phyloP scores from a whole-genome alignment of 192 early-diverging fungal genomes.

The Phlyctochytrium planicorne region DNA sequence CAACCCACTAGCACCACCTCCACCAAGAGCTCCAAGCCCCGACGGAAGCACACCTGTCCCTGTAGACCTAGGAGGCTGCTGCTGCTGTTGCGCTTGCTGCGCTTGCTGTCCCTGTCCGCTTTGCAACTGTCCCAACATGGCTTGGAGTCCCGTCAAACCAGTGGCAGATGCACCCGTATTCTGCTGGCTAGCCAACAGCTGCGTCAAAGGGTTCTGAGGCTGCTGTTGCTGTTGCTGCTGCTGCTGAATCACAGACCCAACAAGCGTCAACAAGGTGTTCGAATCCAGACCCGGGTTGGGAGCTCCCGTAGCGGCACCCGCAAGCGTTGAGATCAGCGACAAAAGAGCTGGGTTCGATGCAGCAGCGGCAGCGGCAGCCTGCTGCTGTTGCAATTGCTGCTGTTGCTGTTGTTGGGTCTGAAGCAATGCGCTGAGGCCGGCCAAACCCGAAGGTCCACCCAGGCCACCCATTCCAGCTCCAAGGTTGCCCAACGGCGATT shows the following conservation, averaged over 20 bases:
- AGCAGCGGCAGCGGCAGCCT: conserved; percentile 8
- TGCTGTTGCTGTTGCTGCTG: conserved; percentile 22
- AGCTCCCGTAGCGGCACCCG: neutral
- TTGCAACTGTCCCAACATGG: neutral
- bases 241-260: conserved; percentile 2
- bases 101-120: neutral
- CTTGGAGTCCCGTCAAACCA: neutral
- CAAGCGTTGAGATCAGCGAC: neutral
- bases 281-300: conserved; percentile 28
- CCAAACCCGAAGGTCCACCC: conserved; percentile 11
- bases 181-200: neutral
- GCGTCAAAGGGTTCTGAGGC: neutral
- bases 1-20: conserved; percentile 1
- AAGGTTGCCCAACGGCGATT: conserved; percentile 26
- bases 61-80: too few relatives aligned
- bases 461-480: conserved; percentile 6
- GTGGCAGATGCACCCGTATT: neutral
- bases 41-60: neutral
- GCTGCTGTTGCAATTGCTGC: conserved; percentile 26
- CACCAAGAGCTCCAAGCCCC: conserved; percentile 7
- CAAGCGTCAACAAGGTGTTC: conserved; percentile 8
- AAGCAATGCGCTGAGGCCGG: conserved; percentile 16
- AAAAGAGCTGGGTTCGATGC: neutral
- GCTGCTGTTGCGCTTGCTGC: conserved; percentile 11
- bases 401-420: conserved; percentile 27